Evolutionary conservation across 371 early-diverging fungal species (phyloP).

Genomic region (Mucor velutinosus): DNA sequence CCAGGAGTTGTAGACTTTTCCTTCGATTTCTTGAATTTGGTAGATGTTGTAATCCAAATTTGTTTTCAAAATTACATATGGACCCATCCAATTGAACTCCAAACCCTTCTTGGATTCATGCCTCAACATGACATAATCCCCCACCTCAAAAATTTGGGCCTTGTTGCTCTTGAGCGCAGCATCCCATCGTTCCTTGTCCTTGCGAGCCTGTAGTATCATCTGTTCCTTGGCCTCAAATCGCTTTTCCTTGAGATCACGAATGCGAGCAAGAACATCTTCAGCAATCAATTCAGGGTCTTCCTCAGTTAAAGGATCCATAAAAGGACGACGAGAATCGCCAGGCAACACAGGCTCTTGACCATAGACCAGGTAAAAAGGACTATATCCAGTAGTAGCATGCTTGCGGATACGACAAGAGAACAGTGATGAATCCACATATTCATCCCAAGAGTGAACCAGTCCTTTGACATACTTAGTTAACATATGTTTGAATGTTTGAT

Average conservation of each 20-base stretch:
- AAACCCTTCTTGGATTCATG: slow-evolving; percentile 8
- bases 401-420: slow-evolving; percentile 12
- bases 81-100: slow-evolving; percentile 12
- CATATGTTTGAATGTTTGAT: slow-evolving; percentile 11
- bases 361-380: slow-evolving; percentile 20
- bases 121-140: slow-evolving; percentile 4
- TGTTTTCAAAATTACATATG: background rate
- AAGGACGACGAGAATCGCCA: slow-evolving; percentile 14
- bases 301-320: background rate
- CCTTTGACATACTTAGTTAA: slow-evolving; percentile 12
- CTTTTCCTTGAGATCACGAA: background rate
- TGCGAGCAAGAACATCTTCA: background rate
- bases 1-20: slow-evolving; percentile 10
- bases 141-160: background rate
- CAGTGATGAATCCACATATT: slow-evolving; percentile 11
- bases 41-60: slow-evolving; percentile 6
- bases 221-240: background rate
- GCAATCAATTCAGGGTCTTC: slow-evolving; percentile 5
- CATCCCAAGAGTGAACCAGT: slow-evolving; percentile 10
- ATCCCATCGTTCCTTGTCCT: slow-evolving; percentile 29
- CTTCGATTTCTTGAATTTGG: slow-evolving; percentile 1
- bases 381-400: slow-evolving; percentile 11
- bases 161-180: slow-evolving; percentile 4
- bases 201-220: background rate
- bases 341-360: slow-evolving; percentile 22